These are phyloP conservation scores for Aspergillus hiratsukae DNA, from an alignment of 2,329 filamentous ascomycete species.

Conservation along the genomic window DNA sequence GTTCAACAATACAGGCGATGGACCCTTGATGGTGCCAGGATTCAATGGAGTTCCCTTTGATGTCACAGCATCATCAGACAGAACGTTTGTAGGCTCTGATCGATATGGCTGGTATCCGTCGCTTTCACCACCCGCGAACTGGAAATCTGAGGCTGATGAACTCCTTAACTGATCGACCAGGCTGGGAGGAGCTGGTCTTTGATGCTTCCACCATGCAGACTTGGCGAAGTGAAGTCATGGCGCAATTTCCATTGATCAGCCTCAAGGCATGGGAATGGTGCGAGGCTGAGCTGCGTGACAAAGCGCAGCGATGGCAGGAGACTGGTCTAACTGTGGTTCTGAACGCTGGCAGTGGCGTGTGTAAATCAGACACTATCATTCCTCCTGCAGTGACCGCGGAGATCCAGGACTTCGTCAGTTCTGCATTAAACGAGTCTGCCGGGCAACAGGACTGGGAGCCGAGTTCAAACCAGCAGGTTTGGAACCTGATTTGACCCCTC, in stretches of 20 bases:
- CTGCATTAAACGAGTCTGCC: not conserved
- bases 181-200: constrained; percentile 4
- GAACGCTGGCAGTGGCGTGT: constrained; percentile 10
- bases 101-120: not conserved
- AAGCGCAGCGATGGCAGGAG: constrained; percentile 2
- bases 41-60: not conserved
- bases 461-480: not conserved
- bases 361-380: constrained; percentile 1
- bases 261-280: constrained; percentile 13
- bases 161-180: constrained; percentile 5
- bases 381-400: not conserved
- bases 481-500: not conserved
- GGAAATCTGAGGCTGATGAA: constrained; percentile 6
- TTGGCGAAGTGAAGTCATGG: constrained; percentile 6
- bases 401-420: not conserved
- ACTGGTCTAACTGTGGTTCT: constrained; percentile 4
- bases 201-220: not conserved
- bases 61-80: not conserved
- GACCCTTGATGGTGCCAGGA: not conserved
- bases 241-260: constrained; percentile 5
- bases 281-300: constrained; percentile 10
- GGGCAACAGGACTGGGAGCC: not conserved
- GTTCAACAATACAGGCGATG: not conserved
- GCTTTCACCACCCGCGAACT: constrained; percentile 7
- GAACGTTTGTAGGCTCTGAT: not conserved